Base-by-base conservation (phyloP, 2,329 filamentous ascomycete genomes). In the Gnomoniopsis smithogilvyi region DNA sequence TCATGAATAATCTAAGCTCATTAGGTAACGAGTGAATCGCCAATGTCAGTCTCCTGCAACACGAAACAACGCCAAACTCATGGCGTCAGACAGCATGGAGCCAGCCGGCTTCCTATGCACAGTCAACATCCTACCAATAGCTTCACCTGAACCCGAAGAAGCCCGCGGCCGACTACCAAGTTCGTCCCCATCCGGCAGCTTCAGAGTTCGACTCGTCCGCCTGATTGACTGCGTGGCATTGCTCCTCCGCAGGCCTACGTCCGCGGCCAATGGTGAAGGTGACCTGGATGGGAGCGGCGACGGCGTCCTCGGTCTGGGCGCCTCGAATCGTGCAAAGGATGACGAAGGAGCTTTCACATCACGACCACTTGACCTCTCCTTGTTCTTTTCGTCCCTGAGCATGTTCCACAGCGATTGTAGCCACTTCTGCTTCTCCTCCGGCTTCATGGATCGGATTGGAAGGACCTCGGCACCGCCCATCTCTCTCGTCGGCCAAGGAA, bases 401-500 rank as follows among this genome's bases (percentile, higher is more conserved):
- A 71, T 53, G 1, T 63, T 64, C 70, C 70, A 72, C 8, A 72
- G 57, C 38, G 65, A 61, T 41, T 69, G 67, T 12, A 72, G 51
- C 70, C 71, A 73, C 48, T 65, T 68, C 58, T 72, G 69, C 63
- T 72, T 71, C 62, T 72, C 70, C 54, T 72, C 70, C 3, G 69
- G 64, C 57, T 71, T 69, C 68, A 72, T 72, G 21, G 70, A 72
- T 2, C 71, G 69, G 46, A 70, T 65, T 11, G 72, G 72, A 1
- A 72, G 51, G 8, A 74, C 70, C 57, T 74, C 71, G 2, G 68
- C 70, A 6, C 69, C 72, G 6, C 64, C 67, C 70, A 73, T 73
- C 45, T 73, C 69, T 7, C 70, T 62, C 1, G 69, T 73, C 0
- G 71, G 72, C 72, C 71, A 74, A 17, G 71, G 72, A 54, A 73